Conservation (phyloP, 495 filamentous ascomycete genomes). For the Aspergillus hancockii region DNA sequence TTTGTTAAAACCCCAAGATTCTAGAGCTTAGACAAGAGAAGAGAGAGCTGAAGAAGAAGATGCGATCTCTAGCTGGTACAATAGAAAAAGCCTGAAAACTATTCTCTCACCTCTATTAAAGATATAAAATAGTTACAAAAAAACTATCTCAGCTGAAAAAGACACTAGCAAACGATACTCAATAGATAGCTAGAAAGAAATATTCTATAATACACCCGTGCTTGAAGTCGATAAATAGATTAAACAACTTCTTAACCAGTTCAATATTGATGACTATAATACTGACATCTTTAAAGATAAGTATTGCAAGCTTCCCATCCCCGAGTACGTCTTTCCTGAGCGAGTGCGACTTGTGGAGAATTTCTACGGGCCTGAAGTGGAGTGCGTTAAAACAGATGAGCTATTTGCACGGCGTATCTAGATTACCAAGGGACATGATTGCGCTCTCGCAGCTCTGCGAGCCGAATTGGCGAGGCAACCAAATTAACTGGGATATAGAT, state of each 20-base stretch:
- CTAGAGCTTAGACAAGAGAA: slow-evolving; percentile 29
- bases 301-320: slow-evolving; percentile 25
- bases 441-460: slow-evolving; percentile 23
- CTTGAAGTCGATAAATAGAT: slow-evolving; percentile 32
- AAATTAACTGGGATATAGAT: slow-evolving; percentile 24
- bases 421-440: slow-evolving; percentile 34
- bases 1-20: slow-evolving; percentile 26
- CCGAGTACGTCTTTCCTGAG: slow-evolving; percentile 27
- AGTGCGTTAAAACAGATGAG: slow-evolving; percentile 28
- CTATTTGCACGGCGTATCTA: slow-evolving; percentile 28
- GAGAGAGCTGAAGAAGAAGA: slow-evolving; percentile 31
- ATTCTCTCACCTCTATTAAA: slow-evolving; percentile 30
- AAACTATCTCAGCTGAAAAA: slow-evolving; percentile 28
- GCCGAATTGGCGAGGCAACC: slow-evolving; percentile 27
- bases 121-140: slow-evolving; percentile 23
- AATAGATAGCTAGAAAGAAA: slow-evolving; percentile 31
- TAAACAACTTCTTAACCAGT: slow-evolving; percentile 26
- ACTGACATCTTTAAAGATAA: slow-evolving; percentile 20
- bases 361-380: slow-evolving; percentile 30
- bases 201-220: slow-evolving; percentile 30
- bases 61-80: slow-evolving; percentile 30
- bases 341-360: slow-evolving; percentile 28
- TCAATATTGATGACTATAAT: slow-evolving; percentile 19
- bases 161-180: slow-evolving; percentile 21
- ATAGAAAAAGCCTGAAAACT: slow-evolving; percentile 22